These are phyloP conservation scores for Lepidium africanum DNA, from an alignment of 345 rosid genomes.

Conservation along the genomic window DNA sequence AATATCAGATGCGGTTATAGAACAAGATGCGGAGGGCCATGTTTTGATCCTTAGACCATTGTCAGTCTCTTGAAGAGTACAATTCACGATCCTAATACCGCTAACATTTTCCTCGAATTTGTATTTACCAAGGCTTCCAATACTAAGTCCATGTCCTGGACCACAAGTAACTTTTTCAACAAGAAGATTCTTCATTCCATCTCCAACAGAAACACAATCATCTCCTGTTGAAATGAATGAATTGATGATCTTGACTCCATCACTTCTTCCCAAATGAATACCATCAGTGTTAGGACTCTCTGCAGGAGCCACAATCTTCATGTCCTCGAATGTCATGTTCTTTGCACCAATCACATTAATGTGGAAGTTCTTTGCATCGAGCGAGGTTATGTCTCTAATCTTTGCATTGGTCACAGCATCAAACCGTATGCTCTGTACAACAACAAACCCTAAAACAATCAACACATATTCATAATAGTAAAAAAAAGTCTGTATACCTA, in stretches of 20 bases:
- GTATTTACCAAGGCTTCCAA: constrained; percentile 71
- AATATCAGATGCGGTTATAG: constrained; percentile 31
- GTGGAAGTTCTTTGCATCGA: constrained; percentile 52
- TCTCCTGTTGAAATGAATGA: constrained; percentile 52
- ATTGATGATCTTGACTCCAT: constrained; percentile 32
- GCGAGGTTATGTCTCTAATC: constrained; percentile 32
- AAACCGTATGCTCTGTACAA: constrained; percentile 42
- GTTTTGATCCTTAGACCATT: constrained; percentile 84
- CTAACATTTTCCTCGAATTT: constrained; percentile 44
- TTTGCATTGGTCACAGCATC: constrained; percentile 27
- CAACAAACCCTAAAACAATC: neutral
- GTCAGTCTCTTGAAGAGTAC: constrained; percentile 41
- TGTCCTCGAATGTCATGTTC: constrained; percentile 31
- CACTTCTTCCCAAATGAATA: constrained; percentile 59
- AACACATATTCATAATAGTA: too few species aligned
- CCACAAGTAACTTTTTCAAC: constrained; percentile 51
- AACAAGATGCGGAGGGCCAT: constrained; percentile 37
- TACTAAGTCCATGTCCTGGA: constrained; percentile 57
- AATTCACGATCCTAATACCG: constrained; percentile 37
- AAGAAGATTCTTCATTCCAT: constrained; percentile 40
- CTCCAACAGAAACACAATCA: constrained; percentile 62
- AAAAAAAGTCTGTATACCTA: too few species aligned
- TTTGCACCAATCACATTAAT: constrained; percentile 39
- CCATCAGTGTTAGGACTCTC: constrained; percentile 59
- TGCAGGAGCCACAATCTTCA: constrained; percentile 32